Base-by-base conservation (phyloP, 2,329 filamentous ascomycete species). In the Aspergillus tanneri region DNA sequence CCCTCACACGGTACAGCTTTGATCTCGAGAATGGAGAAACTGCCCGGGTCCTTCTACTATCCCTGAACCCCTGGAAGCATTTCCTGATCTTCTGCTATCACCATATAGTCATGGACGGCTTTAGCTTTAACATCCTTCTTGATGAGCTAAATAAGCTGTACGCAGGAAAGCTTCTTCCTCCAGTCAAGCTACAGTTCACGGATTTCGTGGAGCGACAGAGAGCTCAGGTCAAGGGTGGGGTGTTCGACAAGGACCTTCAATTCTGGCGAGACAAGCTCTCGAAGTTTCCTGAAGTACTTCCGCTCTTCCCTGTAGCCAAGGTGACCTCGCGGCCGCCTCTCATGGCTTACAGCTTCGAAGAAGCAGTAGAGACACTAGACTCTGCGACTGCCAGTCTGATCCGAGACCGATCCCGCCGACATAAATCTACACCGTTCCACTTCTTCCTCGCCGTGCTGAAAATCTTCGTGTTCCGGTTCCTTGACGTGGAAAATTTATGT, bases 41-140 rank as follows among this genome's bases (percentile, higher is more conserved):
- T 3, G 32, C 47, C 4, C 32, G 43, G 1, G 30, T 50, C 2
- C 19, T 34, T 2, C 57, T 77, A 1, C 57, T 78, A 3, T 59
- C 69, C 0, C 57, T 64, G 9, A 65, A 63, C 0, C 48, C 60
- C 2, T 56, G 53, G 0, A 30, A 49, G 0, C 69, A 76, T 50
- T 70, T 59, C 46, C 50, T 79, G 3, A 16, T 81, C 0, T 18
- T 80, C 10, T 57, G 59, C 0, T 65, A 63, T 34, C 77, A 79
- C 45, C 76, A 79, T 52, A 78, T 80, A 24, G 52, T 63, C 27
- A 67, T 80, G 62, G 78, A 81, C 47, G 75, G 72, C 2, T 42
- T 69, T 22, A 73, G 73, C 32, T 64, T 68, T 2, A 47, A 71
- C 3, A 49, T 77, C 3, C 58, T 80, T 16, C 21, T 78, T 1